These are phyloP conservation scores for Magnolia sinica DNA, from an alignment of 164 flowering plant genomes.

Conservation along the genomic window DNA sequence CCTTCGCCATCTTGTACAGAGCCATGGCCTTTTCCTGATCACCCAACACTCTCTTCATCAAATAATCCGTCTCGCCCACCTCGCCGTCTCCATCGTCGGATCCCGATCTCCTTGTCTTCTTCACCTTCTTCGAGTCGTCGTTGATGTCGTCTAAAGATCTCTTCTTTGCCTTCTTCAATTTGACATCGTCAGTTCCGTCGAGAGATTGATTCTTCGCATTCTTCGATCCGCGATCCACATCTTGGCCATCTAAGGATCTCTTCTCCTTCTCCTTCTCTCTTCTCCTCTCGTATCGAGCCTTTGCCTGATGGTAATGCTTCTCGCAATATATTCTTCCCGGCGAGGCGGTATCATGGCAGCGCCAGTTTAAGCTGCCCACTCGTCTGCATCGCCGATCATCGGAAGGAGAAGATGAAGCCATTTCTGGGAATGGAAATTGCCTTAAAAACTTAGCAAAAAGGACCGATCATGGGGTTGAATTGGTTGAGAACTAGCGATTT, in stretches of 20 bases:
- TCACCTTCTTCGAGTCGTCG: not conserved
- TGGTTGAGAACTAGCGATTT: not conserved
- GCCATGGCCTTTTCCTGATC: not conserved
- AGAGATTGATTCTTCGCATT: not conserved
- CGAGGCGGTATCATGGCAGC: not conserved
- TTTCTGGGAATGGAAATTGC: not conserved
- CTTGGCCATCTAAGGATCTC: not conserved
- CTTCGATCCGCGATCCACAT: not conserved
- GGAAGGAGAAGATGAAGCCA: not conserved
- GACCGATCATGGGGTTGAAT: not conserved
- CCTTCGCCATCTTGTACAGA: not conserved
- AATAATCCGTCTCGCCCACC: not conserved
- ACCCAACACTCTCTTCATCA: not conserved
- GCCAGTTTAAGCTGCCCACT: not conserved
- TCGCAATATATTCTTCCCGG: not conserved
- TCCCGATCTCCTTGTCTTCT: not conserved
- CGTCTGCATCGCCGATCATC: slow-evolving; percentile 1
- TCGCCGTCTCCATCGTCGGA: not conserved
- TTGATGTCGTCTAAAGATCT: not conserved
- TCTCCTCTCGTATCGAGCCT: not conserved
- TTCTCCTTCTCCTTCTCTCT: not conserved
- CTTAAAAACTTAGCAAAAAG: not conserved
- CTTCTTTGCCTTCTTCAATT: not conserved
- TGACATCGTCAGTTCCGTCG: not conserved
- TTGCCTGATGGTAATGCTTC: not conserved